Conservation (phyloP, 306 rosid genomes). For the Lagenaria siceraria region DNA sequence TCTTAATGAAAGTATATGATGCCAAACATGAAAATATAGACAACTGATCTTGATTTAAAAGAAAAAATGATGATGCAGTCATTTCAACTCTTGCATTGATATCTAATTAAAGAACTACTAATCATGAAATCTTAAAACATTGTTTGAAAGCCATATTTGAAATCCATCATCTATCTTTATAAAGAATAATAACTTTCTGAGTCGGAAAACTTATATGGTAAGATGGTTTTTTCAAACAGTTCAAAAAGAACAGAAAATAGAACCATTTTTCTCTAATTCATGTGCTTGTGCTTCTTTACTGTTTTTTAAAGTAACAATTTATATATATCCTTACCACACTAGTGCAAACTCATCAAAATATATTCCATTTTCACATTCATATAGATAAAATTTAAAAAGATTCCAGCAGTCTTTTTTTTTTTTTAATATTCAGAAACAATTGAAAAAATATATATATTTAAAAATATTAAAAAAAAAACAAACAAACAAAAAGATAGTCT, state of each 20-base stretch:
- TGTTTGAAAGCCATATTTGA: not conserved
- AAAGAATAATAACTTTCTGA: not conserved
- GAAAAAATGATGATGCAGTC: conserved; percentile 5
- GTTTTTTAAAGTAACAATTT: not conserved
- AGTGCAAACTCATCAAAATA: not conserved
- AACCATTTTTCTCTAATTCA: not conserved
- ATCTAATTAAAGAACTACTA: conserved; percentile 1
- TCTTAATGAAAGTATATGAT: not conserved
- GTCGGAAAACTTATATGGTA: not conserved
- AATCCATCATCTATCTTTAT: not conserved
- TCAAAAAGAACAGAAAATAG: not conserved
- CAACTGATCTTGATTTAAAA: not conserved
- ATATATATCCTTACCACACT: not conserved
- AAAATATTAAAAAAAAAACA: not conserved
- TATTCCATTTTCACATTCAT: not conserved
- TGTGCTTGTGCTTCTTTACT: not conserved
- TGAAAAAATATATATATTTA: not conserved
- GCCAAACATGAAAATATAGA: not conserved
- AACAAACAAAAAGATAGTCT: not conserved
- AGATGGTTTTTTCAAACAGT: not conserved
- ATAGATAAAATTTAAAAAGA: not conserved
- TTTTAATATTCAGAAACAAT: not conserved
- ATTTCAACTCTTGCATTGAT: not conserved
- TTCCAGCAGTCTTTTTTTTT: too few species aligned
- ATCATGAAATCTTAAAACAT: conserved; percentile 5